A percentile compares a stretch with the other conserved stretches of the same genome.
Evolutionary conservation across 345 rosid genomes (phyloP).

Genomic region (Atalantia buxifolia): DNA sequence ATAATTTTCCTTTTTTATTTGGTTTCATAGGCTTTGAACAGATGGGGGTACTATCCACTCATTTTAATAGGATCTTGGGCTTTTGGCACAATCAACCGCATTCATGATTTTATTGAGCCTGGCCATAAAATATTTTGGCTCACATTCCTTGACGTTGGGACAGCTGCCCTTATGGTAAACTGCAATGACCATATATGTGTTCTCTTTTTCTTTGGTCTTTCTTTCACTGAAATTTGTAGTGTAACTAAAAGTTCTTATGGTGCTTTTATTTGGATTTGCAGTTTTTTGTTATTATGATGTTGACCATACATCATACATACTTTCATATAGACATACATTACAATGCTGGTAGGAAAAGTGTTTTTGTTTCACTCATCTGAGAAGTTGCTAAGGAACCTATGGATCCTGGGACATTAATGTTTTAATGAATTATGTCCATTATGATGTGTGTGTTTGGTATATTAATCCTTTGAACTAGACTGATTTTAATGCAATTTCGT

Average conservation of each 20-base stretch:
- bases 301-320: not conserved
- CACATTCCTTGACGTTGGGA: conserved; percentile 84
- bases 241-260: not conserved
- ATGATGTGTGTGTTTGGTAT: not conserved
- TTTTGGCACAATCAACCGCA: conserved; percentile 82
- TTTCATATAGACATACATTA: not conserved
- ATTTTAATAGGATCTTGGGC: conserved; percentile 94
- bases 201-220: conserved; percentile 8
- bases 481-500: not conserved
- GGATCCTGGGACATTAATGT: not conserved
- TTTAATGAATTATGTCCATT: not conserved
- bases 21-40: conserved; percentile 62
- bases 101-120: conserved; percentile 81
- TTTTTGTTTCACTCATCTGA: not conserved
- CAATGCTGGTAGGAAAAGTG: not conserved
- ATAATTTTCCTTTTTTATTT: not conserved
- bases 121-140: conserved; percentile 90
- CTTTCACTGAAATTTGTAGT: not conserved
- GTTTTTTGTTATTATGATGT: not conserved
- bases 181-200: conserved; percentile 7
- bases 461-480: not conserved
- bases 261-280: not conserved
- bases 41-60: conserved; percentile 97
- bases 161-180: conserved; percentile 89
- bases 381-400: not conserved